A percentile compares a stretch with the other conserved stretches of the same genome.
These are phyloP conservation scores for Funneliformis caledonium DNA, from an alignment of 371 early-diverging fungal genomes.

Conservation along the genomic window DNA sequence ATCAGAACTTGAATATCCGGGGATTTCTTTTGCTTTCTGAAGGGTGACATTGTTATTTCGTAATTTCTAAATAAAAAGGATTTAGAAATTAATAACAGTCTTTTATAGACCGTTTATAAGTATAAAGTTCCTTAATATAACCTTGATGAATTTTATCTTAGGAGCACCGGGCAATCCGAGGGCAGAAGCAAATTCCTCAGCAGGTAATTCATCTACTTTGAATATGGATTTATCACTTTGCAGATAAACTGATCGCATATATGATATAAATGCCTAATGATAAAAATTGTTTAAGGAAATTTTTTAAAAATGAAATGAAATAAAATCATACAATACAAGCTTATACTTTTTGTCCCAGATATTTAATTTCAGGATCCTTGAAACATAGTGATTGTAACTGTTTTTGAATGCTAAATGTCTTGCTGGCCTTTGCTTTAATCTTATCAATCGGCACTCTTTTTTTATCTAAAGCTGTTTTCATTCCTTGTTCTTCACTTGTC, in stretches of 20 bases:
- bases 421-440: slow-evolving; percentile 76
- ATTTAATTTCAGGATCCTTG: slow-evolving; percentile 92
- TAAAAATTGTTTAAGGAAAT: neutral
- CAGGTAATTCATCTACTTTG: slow-evolving; percentile 82
- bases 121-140: slow-evolving; percentile 8
- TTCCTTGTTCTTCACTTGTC: slow-evolving; percentile 87
- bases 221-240: slow-evolving; percentile 90
- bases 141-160: slow-evolving; percentile 86
- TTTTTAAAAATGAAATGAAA: neutral
- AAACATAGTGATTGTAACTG: slow-evolving; percentile 91
- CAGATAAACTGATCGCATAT: slow-evolving; percentile 88
- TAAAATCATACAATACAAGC: neutral
- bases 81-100: neutral
- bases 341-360: slow-evolving; percentile 85
- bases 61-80: slow-evolving; percentile 47
- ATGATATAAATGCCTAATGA: slow-evolving; percentile 87
- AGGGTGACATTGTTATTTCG: slow-evolving; percentile 64
- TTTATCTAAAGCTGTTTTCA: slow-evolving; percentile 70
- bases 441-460: slow-evolving; percentile 85
- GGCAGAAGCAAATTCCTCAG: slow-evolving; percentile 84
- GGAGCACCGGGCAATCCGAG: slow-evolving; percentile 95
- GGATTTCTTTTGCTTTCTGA: slow-evolving; percentile 51
- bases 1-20: slow-evolving; percentile 47
- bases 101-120: too few species aligned
- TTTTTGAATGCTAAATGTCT: slow-evolving; percentile 70